phyloP scores from a whole-genome alignment of 805 yeast species.

The Candida nemodendra region DNA sequence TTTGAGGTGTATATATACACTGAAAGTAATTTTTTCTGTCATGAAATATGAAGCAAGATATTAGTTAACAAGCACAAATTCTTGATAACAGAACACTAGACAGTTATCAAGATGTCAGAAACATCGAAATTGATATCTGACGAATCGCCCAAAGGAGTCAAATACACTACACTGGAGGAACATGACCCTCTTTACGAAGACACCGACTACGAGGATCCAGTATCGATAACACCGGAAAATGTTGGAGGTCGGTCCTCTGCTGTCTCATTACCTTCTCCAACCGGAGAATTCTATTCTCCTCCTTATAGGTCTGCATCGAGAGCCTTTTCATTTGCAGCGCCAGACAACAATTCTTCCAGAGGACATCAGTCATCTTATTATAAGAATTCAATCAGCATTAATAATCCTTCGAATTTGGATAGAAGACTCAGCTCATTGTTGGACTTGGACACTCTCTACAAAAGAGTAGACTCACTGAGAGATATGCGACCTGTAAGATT shows the following conservation, averaged over 20 bases:
- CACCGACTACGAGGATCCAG: slow-evolving; percentile 6
- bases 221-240: slow-evolving; percentile 1
- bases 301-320: slow-evolving; percentile 1
- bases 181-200: slow-evolving; percentile 13
- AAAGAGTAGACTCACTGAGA: slow-evolving; percentile 33
- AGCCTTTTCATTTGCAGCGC: slow-evolving; percentile 14
- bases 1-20: no score
- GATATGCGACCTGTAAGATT: slow-evolving; percentile 46
- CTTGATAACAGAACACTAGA: no score
- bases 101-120: no score
- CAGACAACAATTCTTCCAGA: not conserved
- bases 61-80: no score
- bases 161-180: no score
- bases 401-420: slow-evolving; percentile 19
- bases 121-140: no score
- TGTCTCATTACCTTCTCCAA: slow-evolving; percentile 18
- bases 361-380: not conserved
- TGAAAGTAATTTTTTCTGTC: no score
- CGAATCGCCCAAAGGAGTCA: no score
- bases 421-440: slow-evolving; percentile 26
- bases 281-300: slow-evolving; percentile 8
- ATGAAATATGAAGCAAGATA: no score
- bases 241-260: slow-evolving; percentile 7
- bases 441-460: slow-evolving; percentile 17
- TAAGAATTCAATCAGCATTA: slow-evolving; percentile 16